These are phyloP conservation scores for Nigrograna mackinnonii DNA, from an alignment of 2,329 filamentous ascomycete species.

Conservation along the genomic window DNA sequence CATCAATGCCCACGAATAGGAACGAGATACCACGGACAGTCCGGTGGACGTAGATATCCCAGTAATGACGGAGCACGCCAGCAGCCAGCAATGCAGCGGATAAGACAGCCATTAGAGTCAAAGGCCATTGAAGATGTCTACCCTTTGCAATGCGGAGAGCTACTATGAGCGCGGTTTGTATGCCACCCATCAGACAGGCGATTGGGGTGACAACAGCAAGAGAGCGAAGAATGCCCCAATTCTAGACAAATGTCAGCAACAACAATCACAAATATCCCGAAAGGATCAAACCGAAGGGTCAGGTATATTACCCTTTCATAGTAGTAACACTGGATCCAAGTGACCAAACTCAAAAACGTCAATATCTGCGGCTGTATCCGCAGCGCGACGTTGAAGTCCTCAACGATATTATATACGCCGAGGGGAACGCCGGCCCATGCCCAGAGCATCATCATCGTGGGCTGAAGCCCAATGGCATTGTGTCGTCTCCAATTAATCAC, in stretches of 20 bases:
- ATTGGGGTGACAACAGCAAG: slow-evolving; percentile 55
- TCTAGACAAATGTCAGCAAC: slow-evolving; percentile 36
- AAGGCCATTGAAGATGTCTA: slow-evolving; percentile 60
- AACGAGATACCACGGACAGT: slow-evolving; percentile 74
- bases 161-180: slow-evolving; percentile 64
- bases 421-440: slow-evolving; percentile 69
- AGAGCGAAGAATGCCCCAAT: slow-evolving; percentile 57
- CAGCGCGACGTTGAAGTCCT: slow-evolving; percentile 57
- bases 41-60: slow-evolving; percentile 68
- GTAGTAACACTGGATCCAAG: slow-evolving; percentile 61
- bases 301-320: slow-evolving; percentile 46
- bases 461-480: slow-evolving; percentile 66
- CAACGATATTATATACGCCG: slow-evolving; percentile 63
- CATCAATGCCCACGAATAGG: slow-evolving; percentile 72
- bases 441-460: slow-evolving; percentile 75
- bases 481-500: slow-evolving; percentile 69
- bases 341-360: slow-evolving; percentile 54
- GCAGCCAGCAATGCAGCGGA: slow-evolving; percentile 66
- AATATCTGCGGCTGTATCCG: slow-evolving; percentile 62
- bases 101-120: slow-evolving; percentile 68
- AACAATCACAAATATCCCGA: neutral
- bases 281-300: too few species aligned
- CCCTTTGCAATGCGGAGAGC: slow-evolving; percentile 52
- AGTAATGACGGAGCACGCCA: slow-evolving; percentile 70
- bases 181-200: slow-evolving; percentile 60